These are phyloP conservation scores for Tolypocladium pustulatum DNA, from an alignment of 2,329 filamentous ascomycete genomes.

Conservation along the genomic window DNA sequence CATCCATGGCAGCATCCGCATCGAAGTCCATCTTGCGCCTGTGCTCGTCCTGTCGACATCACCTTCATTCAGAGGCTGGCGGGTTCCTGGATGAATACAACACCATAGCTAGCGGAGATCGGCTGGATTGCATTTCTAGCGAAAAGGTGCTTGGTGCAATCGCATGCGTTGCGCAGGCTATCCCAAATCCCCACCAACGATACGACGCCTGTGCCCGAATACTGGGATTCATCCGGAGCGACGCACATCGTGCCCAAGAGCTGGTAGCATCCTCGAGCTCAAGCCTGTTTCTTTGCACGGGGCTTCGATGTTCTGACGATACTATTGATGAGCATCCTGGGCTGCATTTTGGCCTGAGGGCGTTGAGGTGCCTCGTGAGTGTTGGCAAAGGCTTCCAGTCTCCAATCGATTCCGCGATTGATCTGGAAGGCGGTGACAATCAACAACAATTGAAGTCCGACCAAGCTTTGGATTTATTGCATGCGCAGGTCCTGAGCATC, in stretches of 20 bases:
- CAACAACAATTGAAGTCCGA: not conserved
- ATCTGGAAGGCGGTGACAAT: slow-evolving; percentile 45
- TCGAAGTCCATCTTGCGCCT: slow-evolving; percentile 65
- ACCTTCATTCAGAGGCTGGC: slow-evolving; percentile 55
- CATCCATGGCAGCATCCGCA: slow-evolving; percentile 52
- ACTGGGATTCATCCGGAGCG: slow-evolving; percentile 49
- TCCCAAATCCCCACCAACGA: slow-evolving; percentile 46
- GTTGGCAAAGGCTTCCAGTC: slow-evolving; percentile 65
- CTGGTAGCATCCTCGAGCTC: slow-evolving; percentile 6
- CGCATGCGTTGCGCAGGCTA: slow-evolving; percentile 63
- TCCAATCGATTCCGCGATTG: slow-evolving; percentile 54
- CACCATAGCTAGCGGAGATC: slow-evolving; percentile 42
- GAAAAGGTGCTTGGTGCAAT: slow-evolving; percentile 67
- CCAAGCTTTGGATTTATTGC: slow-evolving; percentile 21
- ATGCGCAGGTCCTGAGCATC: slow-evolving; percentile 35
- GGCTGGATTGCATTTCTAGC: slow-evolving; percentile 56
- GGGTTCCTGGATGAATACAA: slow-evolving; percentile 65
- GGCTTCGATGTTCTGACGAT: slow-evolving; percentile 14
- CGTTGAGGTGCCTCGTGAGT: slow-evolving; percentile 57
- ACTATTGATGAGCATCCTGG: slow-evolving; percentile 29
- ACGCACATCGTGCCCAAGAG: slow-evolving; percentile 26
- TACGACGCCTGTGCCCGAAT: slow-evolving; percentile 45
- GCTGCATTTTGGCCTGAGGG: slow-evolving; percentile 39
- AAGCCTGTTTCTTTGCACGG: slow-evolving; percentile 11
- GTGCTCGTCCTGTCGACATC: slow-evolving; percentile 63